Evolutionary conservation across 352 stramenopile genomes (phyloP).

Genomic region (Pythium insidiosum): DNA sequence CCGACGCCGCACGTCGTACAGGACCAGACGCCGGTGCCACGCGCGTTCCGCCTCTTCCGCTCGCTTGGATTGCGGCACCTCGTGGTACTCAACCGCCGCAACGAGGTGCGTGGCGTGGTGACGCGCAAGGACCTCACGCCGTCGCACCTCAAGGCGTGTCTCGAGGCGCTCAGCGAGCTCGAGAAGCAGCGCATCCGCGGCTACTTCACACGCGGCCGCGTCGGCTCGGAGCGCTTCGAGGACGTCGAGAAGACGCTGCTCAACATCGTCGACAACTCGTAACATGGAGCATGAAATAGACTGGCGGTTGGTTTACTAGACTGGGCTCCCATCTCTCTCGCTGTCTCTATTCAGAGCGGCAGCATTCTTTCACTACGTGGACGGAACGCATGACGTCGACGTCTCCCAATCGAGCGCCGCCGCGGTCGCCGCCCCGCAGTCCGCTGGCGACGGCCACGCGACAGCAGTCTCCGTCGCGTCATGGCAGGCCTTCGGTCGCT

Average conservation of each 20-base stretch:
- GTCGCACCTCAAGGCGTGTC: slow-evolving; percentile 71
- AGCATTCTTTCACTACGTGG: too few relatives aligned
- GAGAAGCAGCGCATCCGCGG: slow-evolving; percentile 81
- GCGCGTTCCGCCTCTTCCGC: slow-evolving; percentile 95
- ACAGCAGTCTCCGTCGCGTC: too few relatives aligned
- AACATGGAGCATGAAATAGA: too few relatives aligned
- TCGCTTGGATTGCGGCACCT: slow-evolving; percentile 96
- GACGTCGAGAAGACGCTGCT: slow-evolving; percentile 80
- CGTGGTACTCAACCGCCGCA: slow-evolving; percentile 85
- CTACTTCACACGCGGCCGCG: slow-evolving; percentile 74
- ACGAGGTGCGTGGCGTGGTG: slow-evolving; percentile 85
- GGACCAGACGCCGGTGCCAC: slow-evolving; percentile 89
- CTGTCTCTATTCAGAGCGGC: too few relatives aligned
- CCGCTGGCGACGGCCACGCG: too few relatives aligned
- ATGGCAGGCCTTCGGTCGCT: too few relatives aligned
- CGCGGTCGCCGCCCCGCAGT: too few relatives aligned
- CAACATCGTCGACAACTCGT: slow-evolving; percentile 81
- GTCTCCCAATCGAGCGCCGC: too few relatives aligned
- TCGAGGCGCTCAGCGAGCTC: slow-evolving; percentile 64
- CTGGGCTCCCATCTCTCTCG: too few relatives aligned
- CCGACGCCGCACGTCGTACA: slow-evolving; percentile 94
- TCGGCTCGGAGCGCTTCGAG: slow-evolving; percentile 63
- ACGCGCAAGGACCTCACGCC: slow-evolving; percentile 84
- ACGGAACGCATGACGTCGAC: too few relatives aligned
- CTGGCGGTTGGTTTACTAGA: too few relatives aligned